Percentiles rank a stretch among this genome's conserved stretches.
Conservation (phyloP, 2,329 filamentous ascomycete genomes). For the Arthrobotrys iridis region DNA sequence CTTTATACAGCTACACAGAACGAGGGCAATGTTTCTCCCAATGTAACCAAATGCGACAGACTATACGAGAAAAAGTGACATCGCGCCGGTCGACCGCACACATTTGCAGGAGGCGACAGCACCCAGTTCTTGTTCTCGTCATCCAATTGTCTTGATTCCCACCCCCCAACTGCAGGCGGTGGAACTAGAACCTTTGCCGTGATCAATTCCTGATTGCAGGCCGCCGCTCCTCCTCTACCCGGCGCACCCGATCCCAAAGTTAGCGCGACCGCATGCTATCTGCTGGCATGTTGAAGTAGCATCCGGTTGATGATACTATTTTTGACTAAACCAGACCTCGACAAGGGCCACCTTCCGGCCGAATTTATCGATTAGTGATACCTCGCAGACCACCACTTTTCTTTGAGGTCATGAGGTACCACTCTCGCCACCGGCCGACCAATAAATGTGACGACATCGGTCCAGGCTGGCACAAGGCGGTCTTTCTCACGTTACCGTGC, state of each 20-base stretch:
- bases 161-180: slow-evolving; percentile 1
- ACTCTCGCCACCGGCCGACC: slow-evolving; percentile 19
- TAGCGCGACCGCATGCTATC: slow-evolving; percentile 31
- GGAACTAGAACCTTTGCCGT: not conserved
- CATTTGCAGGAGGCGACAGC: not conserved
- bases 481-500: slow-evolving; percentile 11
- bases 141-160: slow-evolving; percentile 19
- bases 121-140: not conserved
- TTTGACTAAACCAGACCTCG: slow-evolving; percentile 17
- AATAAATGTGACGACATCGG: slow-evolving; percentile 41
- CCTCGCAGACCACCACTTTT: slow-evolving; percentile 26
- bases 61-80: not conserved
- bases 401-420: slow-evolving; percentile 37
- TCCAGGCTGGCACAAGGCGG: not conserved
- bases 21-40: not conserved
- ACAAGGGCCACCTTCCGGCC: not conserved
- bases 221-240: not conserved
- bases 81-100: too few relatives aligned
- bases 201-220: not conserved
- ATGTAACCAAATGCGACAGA: slow-evolving; percentile 33
- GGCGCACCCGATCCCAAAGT: slow-evolving; percentile 29
- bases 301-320: slow-evolving; percentile 49
- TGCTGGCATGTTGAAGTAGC: slow-evolving; percentile 40
- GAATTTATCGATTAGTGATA: slow-evolving; percentile 47
- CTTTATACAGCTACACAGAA: slow-evolving; percentile 8